These are phyloP conservation scores for Neurospora sp. DNA, from an alignment of 495 filamentous ascomycete species.

Conservation along the genomic window DNA sequence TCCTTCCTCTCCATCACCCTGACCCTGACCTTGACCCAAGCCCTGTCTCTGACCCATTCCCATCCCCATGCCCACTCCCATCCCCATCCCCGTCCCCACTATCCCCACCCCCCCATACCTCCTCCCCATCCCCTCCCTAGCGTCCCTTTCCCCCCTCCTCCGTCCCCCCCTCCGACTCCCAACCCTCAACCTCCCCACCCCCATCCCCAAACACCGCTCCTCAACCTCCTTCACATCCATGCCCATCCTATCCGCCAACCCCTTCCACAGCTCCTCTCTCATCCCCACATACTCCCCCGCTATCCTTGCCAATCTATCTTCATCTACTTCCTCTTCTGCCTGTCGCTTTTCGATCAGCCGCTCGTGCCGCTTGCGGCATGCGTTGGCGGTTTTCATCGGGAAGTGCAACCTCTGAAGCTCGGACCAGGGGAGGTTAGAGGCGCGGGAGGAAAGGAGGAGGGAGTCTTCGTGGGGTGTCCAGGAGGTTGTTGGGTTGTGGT, in stretches of 20 bases:
- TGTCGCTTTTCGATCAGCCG: slow-evolving; percentile 53
- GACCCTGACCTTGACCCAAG: no score
- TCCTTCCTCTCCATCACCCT: no score
- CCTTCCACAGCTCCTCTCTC: slow-evolving; percentile 60
- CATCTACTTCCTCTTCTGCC: slow-evolving; percentile 55
- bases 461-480: background rate
- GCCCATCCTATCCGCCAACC: slow-evolving; percentile 49
- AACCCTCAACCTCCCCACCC: background rate
- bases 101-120: slow-evolving; percentile 26
- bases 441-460: background rate
- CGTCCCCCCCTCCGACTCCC: background rate
- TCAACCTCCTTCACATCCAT: slow-evolving; percentile 64
- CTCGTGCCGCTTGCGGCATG: slow-evolving; percentile 72
- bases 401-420: slow-evolving; percentile 59
- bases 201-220: slow-evolving; percentile 38
- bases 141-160: slow-evolving; percentile 22
- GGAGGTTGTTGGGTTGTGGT: background rate
- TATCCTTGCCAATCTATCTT: slow-evolving; percentile 49
- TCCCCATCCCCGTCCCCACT: background rate
- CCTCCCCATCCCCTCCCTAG: no score
- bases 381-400: slow-evolving; percentile 63
- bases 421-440: slow-evolving; percentile 36
- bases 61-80: background rate
- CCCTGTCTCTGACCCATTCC: no score
- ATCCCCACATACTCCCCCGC: slow-evolving; percentile 57